Conservation (phyloP, 805 yeast species). For the Suhomyces sp. region DNA sequence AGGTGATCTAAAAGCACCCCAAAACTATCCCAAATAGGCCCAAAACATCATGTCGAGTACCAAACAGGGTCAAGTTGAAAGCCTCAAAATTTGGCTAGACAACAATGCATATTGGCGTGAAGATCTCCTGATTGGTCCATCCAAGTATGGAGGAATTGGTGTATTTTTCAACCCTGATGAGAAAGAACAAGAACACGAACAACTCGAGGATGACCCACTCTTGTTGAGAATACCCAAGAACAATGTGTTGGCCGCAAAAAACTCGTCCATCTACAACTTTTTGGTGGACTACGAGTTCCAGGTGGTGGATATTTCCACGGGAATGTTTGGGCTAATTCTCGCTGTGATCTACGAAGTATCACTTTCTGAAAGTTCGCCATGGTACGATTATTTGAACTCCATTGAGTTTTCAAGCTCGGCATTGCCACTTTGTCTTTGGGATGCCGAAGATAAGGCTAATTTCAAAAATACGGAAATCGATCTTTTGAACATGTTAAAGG, state of each 20-base stretch:
- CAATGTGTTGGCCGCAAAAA: conserved; percentile 56
- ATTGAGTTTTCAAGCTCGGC: conserved; percentile 41
- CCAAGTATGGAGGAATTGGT: conserved; percentile 66
- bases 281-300: conserved; percentile 48
- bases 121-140: conserved; percentile 45
- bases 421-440: conserved; percentile 69
- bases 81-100: conserved; percentile 48
- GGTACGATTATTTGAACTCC: conserved; percentile 65
- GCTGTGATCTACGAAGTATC: conserved; percentile 72
- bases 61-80: neutral
- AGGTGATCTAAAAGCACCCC: neutral
- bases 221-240: conserved; percentile 63
- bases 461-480: conserved; percentile 64
- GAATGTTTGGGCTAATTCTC: conserved; percentile 64
- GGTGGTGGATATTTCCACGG: conserved; percentile 40
- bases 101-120: conserved; percentile 57
- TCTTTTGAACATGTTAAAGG: conserved; percentile 57
- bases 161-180: conserved; percentile 55
- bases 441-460: conserved; percentile 42
- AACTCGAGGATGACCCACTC: conserved; percentile 31
- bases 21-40: neutral
- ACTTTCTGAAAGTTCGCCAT: conserved; percentile 67
- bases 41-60: conserved; percentile 2
- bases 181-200: conserved; percentile 32
- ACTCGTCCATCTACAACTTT: conserved; percentile 63